phyloP scores from a whole-genome alignment of 352 stramenopile genomes.

The Globisporangium yorkense region DNA sequence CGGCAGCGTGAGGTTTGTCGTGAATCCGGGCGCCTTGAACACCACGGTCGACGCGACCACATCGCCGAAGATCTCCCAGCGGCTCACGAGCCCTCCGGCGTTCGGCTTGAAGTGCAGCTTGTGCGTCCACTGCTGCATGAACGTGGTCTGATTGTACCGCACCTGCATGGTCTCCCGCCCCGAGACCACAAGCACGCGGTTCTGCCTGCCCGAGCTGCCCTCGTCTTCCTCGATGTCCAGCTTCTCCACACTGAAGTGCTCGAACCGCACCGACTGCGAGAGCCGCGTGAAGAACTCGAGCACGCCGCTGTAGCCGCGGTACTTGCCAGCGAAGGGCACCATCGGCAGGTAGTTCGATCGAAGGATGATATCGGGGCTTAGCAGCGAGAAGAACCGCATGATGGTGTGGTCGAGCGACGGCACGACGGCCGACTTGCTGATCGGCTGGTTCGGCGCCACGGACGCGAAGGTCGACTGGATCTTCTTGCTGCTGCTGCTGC shows the following conservation, averaged over 20 bases:
- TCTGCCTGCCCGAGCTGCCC: conserved; percentile 9
- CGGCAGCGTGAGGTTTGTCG: conserved; percentile 75
- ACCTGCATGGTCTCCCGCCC: conserved; percentile 83
- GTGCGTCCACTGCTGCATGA: conserved; percentile 85
- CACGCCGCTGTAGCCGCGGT: conserved; percentile 64
- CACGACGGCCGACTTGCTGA: conserved; percentile 36
- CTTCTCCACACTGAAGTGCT: conserved; percentile 73
- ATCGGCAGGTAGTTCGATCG: conserved; percentile 87
- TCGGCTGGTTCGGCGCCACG: conserved; percentile 44
- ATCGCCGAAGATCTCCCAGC: conserved; percentile 85
- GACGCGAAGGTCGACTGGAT: conserved; percentile 34
- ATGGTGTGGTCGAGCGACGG: conserved; percentile 57
- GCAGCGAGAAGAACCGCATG: conserved; percentile 70
- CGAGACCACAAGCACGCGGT: conserved; percentile 61
- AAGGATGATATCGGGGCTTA: conserved; percentile 71
- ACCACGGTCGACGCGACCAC: conserved; percentile 83
- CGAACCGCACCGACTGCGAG: conserved; percentile 57
- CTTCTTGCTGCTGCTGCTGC: conserved; percentile 35
- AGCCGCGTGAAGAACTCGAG: conserved; percentile 76
- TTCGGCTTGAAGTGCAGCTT: conserved; percentile 79
- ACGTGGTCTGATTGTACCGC: conserved; percentile 73
- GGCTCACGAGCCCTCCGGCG: conserved; percentile 38
- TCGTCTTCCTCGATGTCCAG: conserved; percentile 56
- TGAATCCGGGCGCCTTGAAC: conserved; percentile 71
- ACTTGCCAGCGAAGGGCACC: conserved; percentile 85